Base-by-base conservation (phyloP, 352 stramenopile genomes). In the Globisporangium nodosum region DNA sequence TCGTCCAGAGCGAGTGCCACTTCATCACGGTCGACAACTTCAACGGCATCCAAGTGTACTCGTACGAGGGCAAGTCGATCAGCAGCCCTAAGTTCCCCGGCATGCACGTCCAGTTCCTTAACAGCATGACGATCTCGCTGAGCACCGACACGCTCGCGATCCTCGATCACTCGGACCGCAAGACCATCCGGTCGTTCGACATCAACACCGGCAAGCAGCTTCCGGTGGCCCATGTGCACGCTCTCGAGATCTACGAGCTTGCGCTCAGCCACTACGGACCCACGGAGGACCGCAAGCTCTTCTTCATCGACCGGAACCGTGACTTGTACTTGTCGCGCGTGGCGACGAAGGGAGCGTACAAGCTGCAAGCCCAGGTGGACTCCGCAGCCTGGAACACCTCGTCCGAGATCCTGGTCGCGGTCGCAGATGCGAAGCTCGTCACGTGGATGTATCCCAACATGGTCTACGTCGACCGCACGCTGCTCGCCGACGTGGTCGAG, bases 391-490 rank as follows among this genome's bases (percentile, higher is more conserved):
- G 92, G 86, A 93, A 97, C 69, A 88, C 97, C 54, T 68, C 71
- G 21, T 90, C 74, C 0, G 90, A 98, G 69, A 72, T 93, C 39
- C 73, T 98, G 8, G 78, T 92, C 58, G 90, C 90, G 0, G 81
- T 97, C 51, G 83, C 88, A 1, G 94, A 98, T 61, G 73, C 83
- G 21, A 94, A 91, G 54, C 60, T 98, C 30, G 60, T 97, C 56
- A 91, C 86, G 1, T 98, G 87, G 86, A 89, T 82, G 60, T 96
- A 97, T 60, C 92, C 93, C 9, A 90, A 87, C 61, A 93, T 96
- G 69, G 81, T 96, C 3, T 96, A 92, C 58, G 80, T 97, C 35
- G 92, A 98, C 62, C 82, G 76, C n/a, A 96, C 96, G 37, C 73
- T 98, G 31, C 68, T 98, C 16, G 65, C 60, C 0, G 76, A 96